Evolutionary conservation across 768 basidiomycete genomes (phyloP).

Genomic region (Serendipita vermifera): DNA sequence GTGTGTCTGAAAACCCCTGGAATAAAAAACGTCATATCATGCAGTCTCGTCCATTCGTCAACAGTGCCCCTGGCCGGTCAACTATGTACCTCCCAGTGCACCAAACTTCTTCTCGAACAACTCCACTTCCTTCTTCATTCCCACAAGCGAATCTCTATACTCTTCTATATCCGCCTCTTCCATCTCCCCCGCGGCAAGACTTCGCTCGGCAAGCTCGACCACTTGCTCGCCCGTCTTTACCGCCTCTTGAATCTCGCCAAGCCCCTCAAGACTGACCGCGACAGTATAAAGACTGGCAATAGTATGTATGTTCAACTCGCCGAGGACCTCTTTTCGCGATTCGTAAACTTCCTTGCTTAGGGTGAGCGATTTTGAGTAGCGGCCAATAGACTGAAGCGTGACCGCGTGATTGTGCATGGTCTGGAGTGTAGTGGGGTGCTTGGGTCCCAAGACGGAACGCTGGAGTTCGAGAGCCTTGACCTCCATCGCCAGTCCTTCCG

Average conservation of each 20-base stretch:
- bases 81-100: too few relatives aligned
- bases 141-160: background rate
- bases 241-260: background rate
- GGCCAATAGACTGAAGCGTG: background rate
- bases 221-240: background rate
- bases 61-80: too few relatives aligned
- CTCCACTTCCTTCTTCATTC: background rate
- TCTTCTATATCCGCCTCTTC: background rate
- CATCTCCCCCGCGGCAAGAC: background rate
- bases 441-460: background rate
- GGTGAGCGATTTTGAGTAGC: background rate
- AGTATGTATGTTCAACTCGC: conserved; percentile 1
- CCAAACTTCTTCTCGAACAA: conserved; percentile 7
- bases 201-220: background rate
- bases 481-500: conserved; percentile 1
- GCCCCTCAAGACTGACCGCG: background rate
- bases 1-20: too few relatives aligned
- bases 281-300: background rate
- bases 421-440: conserved; percentile 4
- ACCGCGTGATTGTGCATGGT: conserved; percentile 7
- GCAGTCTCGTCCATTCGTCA: too few relatives aligned
- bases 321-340: background rate
- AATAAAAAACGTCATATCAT: too few relatives aligned
- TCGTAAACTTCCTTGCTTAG: background rate
- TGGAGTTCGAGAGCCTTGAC: background rate